phyloP scores from a whole-genome alignment of 345 rosid genomes.

The Luvunga scandens region DNA sequence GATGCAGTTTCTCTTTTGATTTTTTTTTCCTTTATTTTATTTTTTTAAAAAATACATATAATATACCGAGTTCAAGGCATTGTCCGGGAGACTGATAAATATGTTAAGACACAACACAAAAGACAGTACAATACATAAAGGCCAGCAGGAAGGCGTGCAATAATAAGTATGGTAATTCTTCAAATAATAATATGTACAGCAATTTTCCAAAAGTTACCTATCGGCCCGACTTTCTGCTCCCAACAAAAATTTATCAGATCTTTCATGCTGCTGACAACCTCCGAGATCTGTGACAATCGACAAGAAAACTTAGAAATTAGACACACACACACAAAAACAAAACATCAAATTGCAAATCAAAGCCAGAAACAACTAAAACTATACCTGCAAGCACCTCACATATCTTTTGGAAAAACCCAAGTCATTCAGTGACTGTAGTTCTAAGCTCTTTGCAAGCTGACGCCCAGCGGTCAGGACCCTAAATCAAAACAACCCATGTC shows the following conservation, averaged over 20 bases:
- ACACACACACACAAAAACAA: not conserved
- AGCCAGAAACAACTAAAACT: conserved; percentile 6
- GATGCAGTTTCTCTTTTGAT: not conserved
- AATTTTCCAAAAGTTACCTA: conserved; percentile 44
- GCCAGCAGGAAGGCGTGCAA: not conserved
- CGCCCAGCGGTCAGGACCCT: conserved; percentile 94
- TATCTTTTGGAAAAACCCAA: conserved; percentile 95
- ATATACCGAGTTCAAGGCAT: not conserved
- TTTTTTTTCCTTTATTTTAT: too few relatives aligned
- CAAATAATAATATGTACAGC: not conserved
- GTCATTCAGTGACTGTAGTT: conserved; percentile 84
- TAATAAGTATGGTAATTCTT: not conserved
- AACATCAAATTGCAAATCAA: not conserved
- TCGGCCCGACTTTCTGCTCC: conserved; percentile 74
- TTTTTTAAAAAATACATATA: too few relatives aligned
- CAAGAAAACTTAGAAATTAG: not conserved
- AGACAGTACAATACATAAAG: not conserved
- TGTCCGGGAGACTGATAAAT: not conserved
- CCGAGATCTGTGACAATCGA: conserved; percentile 60
- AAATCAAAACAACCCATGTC: conserved; percentile 7
- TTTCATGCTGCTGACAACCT: conserved; percentile 97
- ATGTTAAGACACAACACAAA: not conserved
- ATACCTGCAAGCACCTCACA: conserved; percentile 95
- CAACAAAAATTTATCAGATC: conserved; percentile 85
- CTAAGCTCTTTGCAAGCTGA: conserved; percentile 88